These are phyloP conservation scores for Rhizoclosmatium sp. DNA, from an alignment of 192 early-diverging fungal species.

Conservation along the genomic window DNA sequence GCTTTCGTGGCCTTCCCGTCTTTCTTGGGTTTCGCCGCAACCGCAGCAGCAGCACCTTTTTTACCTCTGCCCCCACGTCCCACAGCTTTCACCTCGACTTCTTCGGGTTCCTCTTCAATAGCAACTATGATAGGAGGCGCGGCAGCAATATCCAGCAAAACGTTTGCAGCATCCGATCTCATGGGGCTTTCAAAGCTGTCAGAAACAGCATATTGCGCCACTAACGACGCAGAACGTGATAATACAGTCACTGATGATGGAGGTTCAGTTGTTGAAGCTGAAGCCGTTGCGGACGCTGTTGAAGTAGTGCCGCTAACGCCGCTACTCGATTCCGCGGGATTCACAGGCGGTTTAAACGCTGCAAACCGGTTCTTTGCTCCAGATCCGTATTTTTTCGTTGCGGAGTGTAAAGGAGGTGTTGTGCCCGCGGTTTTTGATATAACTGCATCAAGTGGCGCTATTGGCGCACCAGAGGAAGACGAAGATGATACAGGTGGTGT, in stretches of 20 bases:
- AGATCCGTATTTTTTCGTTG: conserved; percentile 10
- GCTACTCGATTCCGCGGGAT: neutral
- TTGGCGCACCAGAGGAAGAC: neutral
- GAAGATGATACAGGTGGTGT: neutral
- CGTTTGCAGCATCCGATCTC: neutral
- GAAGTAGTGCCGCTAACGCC: neutral
- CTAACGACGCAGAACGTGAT: no score
- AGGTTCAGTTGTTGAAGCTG: neutral
- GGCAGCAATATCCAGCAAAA: neutral
- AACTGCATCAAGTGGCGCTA: neutral
- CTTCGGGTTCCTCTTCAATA: neutral
- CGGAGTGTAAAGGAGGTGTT: neutral
- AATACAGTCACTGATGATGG: no score
- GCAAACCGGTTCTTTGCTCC: neutral
- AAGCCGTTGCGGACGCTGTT: neutral
- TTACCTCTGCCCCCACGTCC: neutral
- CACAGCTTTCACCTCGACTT: neutral
- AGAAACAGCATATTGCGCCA: no score
- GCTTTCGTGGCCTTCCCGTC: neutral
- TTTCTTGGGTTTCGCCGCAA: neutral
- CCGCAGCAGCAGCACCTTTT: neutral
- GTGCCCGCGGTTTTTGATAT: neutral
- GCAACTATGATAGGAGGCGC: neutral
- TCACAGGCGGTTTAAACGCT: neutral
- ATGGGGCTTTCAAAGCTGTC: no score